phyloP scores from a whole-genome alignment of 2,329 filamentous ascomycete species.

The Trichophyton schoenleinii region DNA sequence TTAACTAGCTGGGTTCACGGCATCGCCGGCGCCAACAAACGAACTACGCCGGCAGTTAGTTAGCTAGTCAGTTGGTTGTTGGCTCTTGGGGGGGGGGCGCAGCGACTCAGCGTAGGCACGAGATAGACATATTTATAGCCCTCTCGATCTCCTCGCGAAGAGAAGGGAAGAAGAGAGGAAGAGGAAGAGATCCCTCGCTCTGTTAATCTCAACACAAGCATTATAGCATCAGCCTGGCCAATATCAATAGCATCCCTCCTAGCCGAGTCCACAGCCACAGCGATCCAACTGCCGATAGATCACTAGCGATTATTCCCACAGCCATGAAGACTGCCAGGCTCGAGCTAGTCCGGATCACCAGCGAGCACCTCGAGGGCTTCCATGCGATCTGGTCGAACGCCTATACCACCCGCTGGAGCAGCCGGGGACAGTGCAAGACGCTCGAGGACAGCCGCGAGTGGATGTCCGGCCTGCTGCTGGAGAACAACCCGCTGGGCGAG shows the following conservation, averaged over 20 bases:
- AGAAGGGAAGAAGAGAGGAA: no score
- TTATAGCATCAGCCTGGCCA: no score
- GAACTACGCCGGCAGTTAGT: background rate
- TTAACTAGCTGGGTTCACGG: background rate
- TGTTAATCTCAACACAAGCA: no score
- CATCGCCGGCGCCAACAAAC: background rate
- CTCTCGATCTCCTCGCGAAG: no score
- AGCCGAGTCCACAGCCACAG: background rate
- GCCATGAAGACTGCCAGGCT: constrained; percentile 1
- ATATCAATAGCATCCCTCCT: no score
- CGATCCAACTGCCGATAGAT: background rate
- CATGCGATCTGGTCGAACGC: constrained; percentile 1
- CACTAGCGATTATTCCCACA: no score
- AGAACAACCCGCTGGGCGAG: background rate
- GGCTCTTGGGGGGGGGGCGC: no score
- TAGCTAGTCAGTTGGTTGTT: no score
- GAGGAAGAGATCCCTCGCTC: no score
- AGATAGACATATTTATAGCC: no score
- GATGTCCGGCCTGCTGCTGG: background rate
- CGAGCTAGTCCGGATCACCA: background rate
- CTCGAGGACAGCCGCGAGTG: background rate
- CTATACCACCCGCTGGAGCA: background rate
- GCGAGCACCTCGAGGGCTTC: background rate
- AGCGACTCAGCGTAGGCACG: no score
- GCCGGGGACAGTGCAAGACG: background rate